Evolutionary conservation across 352 stramenopile genomes (phyloP), one percentile per base, ranked within the genome.

Genomic region (Thalassiosira mediterranea): DNA sequence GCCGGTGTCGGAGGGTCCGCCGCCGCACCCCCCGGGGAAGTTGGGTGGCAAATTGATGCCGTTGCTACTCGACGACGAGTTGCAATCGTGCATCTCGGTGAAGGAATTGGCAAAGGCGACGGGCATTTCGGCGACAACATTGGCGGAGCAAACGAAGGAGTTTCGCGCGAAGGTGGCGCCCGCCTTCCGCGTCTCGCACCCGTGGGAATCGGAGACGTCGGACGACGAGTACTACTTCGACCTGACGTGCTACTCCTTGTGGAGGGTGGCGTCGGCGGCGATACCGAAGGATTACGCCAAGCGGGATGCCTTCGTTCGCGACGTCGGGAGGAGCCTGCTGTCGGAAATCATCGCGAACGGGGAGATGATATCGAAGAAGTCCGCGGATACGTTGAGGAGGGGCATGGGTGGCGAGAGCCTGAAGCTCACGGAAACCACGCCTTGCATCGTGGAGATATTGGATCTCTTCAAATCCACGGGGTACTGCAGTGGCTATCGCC

Each of bases 141-240:
- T 89, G 13, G 38, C 79, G 17, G 51, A 76, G 32, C 25, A 69
- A 38, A 52, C 81, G 1, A 53, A 54, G 44, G 25, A 44, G 19
- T 62, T 72, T 46, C 59, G 80, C 49, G 51, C 57, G 11, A 83
- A 77, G 65, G 60, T 77, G 21, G 52, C 68, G 17, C 71, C 62
- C 51, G 75, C 67, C 4, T 90, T 92, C 65, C 49, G 48, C 17
- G 48, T 71, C n/a, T 57, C 56, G 40, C 68, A 75, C 69, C 74
- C 68, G 40, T 92, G 81, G 80, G 60, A 73, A 49, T 40, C 71
- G 29, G 78, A 83, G 67, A 62, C 59, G 25, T 53, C 90, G 2
- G 58, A 28, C 1, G 87, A 92, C 75, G 69, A 91, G 48, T 90
- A 92, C 52, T 90, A 87, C 38, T 92, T 92, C 81, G 87, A 92